Conservation (phyloP, 2,329 filamentous ascomycete genomes). For the Ophiostoma novo-ulmi region DNA sequence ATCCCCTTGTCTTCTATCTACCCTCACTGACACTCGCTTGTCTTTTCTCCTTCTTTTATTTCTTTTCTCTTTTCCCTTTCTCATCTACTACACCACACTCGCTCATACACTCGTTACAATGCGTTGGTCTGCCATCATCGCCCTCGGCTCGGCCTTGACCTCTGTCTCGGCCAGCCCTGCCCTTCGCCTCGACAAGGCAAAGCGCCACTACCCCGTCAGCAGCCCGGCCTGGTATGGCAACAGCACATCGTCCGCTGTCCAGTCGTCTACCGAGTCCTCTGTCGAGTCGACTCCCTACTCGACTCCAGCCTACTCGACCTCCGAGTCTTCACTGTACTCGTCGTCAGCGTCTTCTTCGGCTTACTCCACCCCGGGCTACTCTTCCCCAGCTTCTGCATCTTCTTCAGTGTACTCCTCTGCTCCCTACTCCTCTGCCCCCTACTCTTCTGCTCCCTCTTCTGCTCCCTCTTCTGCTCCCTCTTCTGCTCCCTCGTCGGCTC, state of each 20-base stretch:
- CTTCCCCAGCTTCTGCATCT: neutral
- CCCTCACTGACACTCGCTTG: neutral
- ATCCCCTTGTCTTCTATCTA: neutral
- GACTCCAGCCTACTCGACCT: neutral
- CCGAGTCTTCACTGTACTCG: neutral
- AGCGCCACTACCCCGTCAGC: neutral
- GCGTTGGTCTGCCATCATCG: slow-evolving; percentile 24
- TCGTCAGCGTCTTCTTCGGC: neutral
- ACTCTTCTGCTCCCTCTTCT: neutral
- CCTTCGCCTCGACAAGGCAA: neutral
- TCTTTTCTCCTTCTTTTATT: neutral
- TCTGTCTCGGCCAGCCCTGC: slow-evolving; percentile 21
- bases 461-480: neutral
- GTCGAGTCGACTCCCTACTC: slow-evolving; percentile 3
- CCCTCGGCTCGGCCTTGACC: slow-evolving; percentile 24
- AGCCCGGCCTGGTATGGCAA: neutral
- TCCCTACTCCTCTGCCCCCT: neutral
- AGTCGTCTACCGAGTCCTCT: neutral
- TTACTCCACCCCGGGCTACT: neutral
- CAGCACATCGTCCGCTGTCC: slow-evolving; percentile 2
- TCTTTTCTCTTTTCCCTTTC: neutral
- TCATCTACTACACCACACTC: neutral
- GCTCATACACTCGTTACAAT: slow-evolving; percentile 17
- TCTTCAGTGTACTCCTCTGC: slow-evolving; percentile 9
- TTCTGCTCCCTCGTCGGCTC: neutral